Conservation (phyloP, 2,329 filamentous ascomycete genomes). For the Aureobasidium zeae region DNA sequence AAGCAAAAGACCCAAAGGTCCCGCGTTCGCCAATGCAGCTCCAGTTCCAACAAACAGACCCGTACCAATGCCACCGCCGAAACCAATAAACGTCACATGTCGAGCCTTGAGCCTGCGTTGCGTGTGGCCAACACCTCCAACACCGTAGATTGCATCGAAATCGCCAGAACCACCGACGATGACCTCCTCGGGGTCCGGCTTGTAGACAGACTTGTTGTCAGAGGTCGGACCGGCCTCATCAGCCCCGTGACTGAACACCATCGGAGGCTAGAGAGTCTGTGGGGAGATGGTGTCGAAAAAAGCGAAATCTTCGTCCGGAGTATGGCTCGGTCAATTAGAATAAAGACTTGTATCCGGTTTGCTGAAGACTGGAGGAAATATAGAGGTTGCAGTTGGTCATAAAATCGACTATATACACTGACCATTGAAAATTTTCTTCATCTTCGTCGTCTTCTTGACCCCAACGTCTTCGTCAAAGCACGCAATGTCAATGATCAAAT, state of each 20-base stretch:
- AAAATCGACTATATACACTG: too few species aligned
- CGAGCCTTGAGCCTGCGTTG: slow-evolving; percentile 19
- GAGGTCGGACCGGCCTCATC: neutral
- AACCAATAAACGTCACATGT: slow-evolving; percentile 21
- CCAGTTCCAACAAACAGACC: slow-evolving; percentile 47
- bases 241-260: slow-evolving; percentile 11
- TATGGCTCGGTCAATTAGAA: too few species aligned
- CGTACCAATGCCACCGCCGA: slow-evolving; percentile 31
- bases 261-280: slow-evolving; percentile 1
- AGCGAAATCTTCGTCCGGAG: too few species aligned
- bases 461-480: neutral
- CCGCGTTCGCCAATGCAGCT: slow-evolving; percentile 38
- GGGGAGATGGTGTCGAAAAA: too few species aligned
- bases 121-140: slow-evolving; percentile 19
- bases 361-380: too few species aligned
- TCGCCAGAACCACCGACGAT: slow-evolving; percentile 9
- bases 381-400: too few species aligned
- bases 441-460: too few species aligned
- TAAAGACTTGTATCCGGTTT: too few species aligned
- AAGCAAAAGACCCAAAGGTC: slow-evolving; percentile 40
- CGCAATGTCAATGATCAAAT: neutral
- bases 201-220: slow-evolving; percentile 11
- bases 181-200: slow-evolving; percentile 4
- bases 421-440: too few species aligned
- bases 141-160: slow-evolving; percentile 11